Evolutionary conservation across 2,329 filamentous ascomycete genomes (phyloP), one percentile per base, ranked within the genome.

Genomic region (Trichophyton rubrum): DNA sequence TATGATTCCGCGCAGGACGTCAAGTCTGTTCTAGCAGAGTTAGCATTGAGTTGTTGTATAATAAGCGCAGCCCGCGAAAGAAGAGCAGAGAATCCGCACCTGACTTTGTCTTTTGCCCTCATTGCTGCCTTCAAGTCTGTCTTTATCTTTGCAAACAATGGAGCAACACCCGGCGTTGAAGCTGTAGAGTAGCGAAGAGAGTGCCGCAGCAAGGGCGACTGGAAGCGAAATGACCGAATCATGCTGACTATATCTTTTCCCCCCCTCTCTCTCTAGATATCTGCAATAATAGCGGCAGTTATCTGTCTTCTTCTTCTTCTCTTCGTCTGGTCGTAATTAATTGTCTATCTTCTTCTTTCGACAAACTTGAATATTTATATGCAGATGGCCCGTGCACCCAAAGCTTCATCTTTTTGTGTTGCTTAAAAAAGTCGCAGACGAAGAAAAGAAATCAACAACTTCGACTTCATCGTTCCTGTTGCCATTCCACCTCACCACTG

Each of bases 111-210:
- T 68, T 78, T 79, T 15, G 76, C 77, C 64, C 72, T 72, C 77
- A 80, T 78, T 56, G 78, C 78, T 47, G 67, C 69, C 67, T 79
- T 80, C 51, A 80, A 68, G 66, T 79, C 78, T 62, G 71, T 66
- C 59, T 74, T 73, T 60, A 79, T 67, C 62, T 73, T 76, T 55
- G 69, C 66, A 67, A 79, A 73, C 60, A 79, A 68, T 9, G 76
- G 74, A 60, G 77, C 75, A 60, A 71, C 59, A 47, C 69, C 63
- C 22, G 71, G 67, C 22, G 35, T 27, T 11, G 55, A 24, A 38
- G 68, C 66, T 20, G 68, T 74, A 24, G 75, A 75, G 70, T 71
- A 75, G 65, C 75, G 71, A 40, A 72, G 66, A 60, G 67, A 53
- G n/a, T 35, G 40, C 41, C 60, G 64, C 9, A 64, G 56, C 20